phyloP scores from a whole-genome alignment of 2,329 filamentous ascomycete species.

The Pseudogymnoascus sp. region DNA sequence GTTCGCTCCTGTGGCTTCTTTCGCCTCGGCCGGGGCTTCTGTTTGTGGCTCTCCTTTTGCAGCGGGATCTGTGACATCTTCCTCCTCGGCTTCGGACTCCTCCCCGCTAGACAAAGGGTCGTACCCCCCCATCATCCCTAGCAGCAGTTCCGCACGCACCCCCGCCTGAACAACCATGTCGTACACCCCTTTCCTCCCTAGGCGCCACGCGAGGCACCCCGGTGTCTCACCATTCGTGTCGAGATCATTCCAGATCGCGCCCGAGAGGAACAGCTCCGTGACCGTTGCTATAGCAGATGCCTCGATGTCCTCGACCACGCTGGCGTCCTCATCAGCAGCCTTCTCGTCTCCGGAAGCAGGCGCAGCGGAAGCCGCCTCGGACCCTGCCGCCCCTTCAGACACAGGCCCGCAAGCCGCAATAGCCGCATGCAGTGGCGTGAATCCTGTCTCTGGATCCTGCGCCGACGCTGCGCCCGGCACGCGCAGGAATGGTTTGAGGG shows the following conservation, averaged over 20 bases:
- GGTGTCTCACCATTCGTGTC: slow-evolving; percentile 83
- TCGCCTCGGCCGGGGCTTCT: slow-evolving; percentile 22
- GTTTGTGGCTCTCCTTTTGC: slow-evolving; percentile 22
- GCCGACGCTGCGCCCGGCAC: slow-evolving; percentile 54
- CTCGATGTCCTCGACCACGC: slow-evolving; percentile 40
- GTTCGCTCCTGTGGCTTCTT: slow-evolving; percentile 16
- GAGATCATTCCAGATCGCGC: slow-evolving; percentile 96
- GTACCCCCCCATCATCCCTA: slow-evolving; percentile 76
- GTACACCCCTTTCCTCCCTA: slow-evolving; percentile 68
- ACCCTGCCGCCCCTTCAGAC: neutral
- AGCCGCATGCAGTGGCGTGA: slow-evolving; percentile 82
- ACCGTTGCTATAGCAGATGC: slow-evolving; percentile 58
- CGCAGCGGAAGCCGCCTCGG: slow-evolving; percentile 18
- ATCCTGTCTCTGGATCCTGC: slow-evolving; percentile 78
- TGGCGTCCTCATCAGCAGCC: slow-evolving; percentile 26
- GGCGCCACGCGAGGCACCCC: slow-evolving; percentile 69
- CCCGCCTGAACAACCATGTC: slow-evolving; percentile 81
- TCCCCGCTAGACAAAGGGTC: slow-evolving; percentile 55
- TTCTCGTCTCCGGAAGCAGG: slow-evolving; percentile 15
- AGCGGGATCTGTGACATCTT: slow-evolving; percentile 26
- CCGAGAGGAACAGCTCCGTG: slow-evolving; percentile 71
- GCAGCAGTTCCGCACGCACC: slow-evolving; percentile 79
- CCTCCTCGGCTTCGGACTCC: slow-evolving; percentile 38
- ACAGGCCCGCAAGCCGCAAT: slow-evolving; percentile 61
- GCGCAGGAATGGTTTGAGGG: slow-evolving; percentile 27